Base-by-base conservation (phyloP, 169 alveolate genomes). In the Fabrea salina region DNA sequence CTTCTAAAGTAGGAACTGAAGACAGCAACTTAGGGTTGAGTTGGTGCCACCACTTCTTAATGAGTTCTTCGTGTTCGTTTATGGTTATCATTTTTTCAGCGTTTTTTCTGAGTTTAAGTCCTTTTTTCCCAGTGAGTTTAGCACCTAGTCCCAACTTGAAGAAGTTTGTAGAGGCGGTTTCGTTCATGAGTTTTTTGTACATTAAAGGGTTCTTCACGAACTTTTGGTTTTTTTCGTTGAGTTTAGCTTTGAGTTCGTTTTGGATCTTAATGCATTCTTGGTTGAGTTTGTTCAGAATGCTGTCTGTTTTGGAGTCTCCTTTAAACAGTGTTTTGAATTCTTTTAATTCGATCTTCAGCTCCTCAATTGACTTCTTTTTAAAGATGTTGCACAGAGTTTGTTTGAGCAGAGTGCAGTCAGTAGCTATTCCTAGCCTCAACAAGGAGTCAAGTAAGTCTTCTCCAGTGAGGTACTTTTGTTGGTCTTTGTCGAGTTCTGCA, bases 211-310 rank as follows among this genome's bases (percentile, higher is more conserved):
- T n/a, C 66, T 11, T 19, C 6, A n/a, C 66, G 25, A 54, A 8
- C 25, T 54, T 54, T 35, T 61, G 44, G 39, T 11, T 25, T 33
- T 13, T 16, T 61, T 61, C 51, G 11, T 61, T 27, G 11, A 32
- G 30, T 27, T 61, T 47, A 16, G 25, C 74, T 61, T 61, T 61
- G n/a, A 33, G 19, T 16, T 61, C 49, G 32, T 51, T 61, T 25
- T 16, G 40, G 30, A 19, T n/a, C n/a, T n/a, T 16, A 22, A 61
- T n/a, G 25, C 51, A 16, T 1, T 8, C n/a, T 8, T 39, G n/a
- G 30, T 68, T 44, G 8, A 68, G 30, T 68, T n/a, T 37, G n/a
- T 68, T 37, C n/a, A 68, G 61, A n/a, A 68, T 68, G 19, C 25
- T 47, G 39, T 68, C 78, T 11, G 78, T 68, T 16, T 47, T 40